Conservation (phyloP, 2,329 filamentous ascomycete species). For the Phialemoniopsis sp. region DNA sequence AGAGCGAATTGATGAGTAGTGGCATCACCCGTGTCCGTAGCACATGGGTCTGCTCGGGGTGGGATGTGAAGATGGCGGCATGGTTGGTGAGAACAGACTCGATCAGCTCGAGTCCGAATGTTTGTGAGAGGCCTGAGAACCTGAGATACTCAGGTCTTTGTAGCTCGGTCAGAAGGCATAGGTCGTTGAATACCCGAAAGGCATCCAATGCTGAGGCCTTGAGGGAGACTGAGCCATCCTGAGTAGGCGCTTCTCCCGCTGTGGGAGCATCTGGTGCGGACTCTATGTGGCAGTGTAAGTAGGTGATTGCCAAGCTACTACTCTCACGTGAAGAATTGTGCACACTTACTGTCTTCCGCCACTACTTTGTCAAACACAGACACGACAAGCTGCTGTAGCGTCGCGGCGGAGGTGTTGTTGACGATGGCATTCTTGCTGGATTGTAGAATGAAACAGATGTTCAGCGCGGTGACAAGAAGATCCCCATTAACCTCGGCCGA, state of each 20-base stretch:
- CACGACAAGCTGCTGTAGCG: constrained; percentile 87
- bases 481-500: constrained; percentile 75
- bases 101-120: constrained; percentile 86
- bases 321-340: neutral
- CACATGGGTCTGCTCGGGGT: constrained; percentile 77
- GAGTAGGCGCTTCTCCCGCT: constrained; percentile 63
- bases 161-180: constrained; percentile 83
- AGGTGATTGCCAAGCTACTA: constrained; percentile 7
- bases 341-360: constrained; percentile 67
- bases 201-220: constrained; percentile 80
- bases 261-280: constrained; percentile 46
- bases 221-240: constrained; percentile 61
- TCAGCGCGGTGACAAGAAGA: constrained; percentile 74
- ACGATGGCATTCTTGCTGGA: constrained; percentile 90
- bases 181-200: constrained; percentile 80
- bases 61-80: constrained; percentile 70
- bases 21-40: constrained; percentile 77
- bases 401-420: constrained; percentile 94
- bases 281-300: constrained; percentile 20
- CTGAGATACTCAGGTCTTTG: constrained; percentile 79
- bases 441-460: constrained; percentile 89
- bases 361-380: constrained; percentile 91
- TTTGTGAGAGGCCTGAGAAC: constrained; percentile 72
- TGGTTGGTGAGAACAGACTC: constrained; percentile 88
- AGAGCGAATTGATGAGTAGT: constrained; percentile 72